Evolutionary conservation across 768 basidiomycete species (phyloP).

Genomic region (Suillus subaureus): DNA sequence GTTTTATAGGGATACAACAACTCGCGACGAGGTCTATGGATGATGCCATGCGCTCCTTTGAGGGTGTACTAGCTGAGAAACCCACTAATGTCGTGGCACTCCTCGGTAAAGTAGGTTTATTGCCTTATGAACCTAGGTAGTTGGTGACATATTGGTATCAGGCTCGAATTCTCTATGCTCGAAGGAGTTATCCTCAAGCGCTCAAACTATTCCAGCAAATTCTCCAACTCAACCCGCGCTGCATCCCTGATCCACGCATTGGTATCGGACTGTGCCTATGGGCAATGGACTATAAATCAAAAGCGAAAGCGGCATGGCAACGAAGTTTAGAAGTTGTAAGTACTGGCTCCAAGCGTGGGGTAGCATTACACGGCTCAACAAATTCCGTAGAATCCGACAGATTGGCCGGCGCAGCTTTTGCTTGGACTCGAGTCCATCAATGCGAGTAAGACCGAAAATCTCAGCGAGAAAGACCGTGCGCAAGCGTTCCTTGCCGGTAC

Average conservation of each 20-base stretch:
- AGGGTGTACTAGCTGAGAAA: conserved; percentile 72
- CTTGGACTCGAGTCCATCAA: conserved; percentile 89
- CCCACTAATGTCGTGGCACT: conserved; percentile 89
- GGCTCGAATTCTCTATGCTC: conserved; percentile 85
- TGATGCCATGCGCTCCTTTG: conserved; percentile 80
- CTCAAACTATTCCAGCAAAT: conserved; percentile 87
- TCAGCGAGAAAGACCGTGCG: conserved; percentile 63
- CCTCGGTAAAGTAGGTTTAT: conserved; percentile 71
- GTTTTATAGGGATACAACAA: conserved; percentile 70
- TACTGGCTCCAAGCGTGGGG: conserved; percentile 12
- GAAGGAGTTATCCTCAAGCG: conserved; percentile 75
- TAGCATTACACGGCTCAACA: conserved; percentile 1
- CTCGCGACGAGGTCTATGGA: conserved; percentile 81
- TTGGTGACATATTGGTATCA: conserved; percentile 29
- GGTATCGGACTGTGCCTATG: conserved; percentile 95
- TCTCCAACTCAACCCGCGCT: conserved; percentile 73
- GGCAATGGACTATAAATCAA: conserved; percentile 81
- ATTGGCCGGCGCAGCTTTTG: conserved; percentile 80
- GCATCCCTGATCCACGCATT: conserved; percentile 90
- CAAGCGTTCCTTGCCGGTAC: conserved; percentile 65
- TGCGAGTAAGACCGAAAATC: conserved; percentile 71
- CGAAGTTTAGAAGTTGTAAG: conserved; percentile 83
- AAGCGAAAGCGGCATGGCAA: conserved; percentile 90
- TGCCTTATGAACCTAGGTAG: neutral
- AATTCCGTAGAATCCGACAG: conserved; percentile 63